These are phyloP conservation scores for Auricularia heimuer DNA, from an alignment of 768 basidiomycete species.

Conservation along the genomic window DNA sequence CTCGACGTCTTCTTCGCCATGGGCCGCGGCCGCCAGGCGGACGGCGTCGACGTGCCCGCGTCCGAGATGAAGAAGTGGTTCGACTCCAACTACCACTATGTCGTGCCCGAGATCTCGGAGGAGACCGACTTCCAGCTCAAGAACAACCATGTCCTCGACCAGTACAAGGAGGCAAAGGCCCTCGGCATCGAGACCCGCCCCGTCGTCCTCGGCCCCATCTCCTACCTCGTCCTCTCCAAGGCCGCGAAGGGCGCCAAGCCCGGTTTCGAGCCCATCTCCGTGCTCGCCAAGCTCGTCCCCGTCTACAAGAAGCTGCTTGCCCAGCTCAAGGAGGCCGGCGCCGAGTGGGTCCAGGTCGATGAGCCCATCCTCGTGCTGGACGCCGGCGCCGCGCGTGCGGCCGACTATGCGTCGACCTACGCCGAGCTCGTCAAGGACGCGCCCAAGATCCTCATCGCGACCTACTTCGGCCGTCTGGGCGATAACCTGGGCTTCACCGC, in stretches of 20 bases:
- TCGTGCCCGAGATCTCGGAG: slow-evolving; percentile 92
- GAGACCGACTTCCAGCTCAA: slow-evolving; percentile 88
- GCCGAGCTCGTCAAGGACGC: slow-evolving; percentile 69
- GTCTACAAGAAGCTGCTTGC: slow-evolving; percentile 84
- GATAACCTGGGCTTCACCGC: slow-evolving; percentile 79
- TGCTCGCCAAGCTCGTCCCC: slow-evolving; percentile 82
- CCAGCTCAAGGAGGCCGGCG: slow-evolving; percentile 89
- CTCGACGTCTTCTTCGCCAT: slow-evolving; percentile 98
- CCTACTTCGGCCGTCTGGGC: slow-evolving; percentile 96
- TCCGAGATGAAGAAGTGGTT: slow-evolving; percentile 99
- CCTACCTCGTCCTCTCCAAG: slow-evolving; percentile 92
- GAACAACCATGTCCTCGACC: slow-evolving; percentile 90
- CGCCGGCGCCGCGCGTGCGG: slow-evolving; percentile 62
- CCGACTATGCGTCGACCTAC: slow-evolving; percentile 74
- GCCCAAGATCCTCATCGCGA: slow-evolving; percentile 88
- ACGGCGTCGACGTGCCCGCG: slow-evolving; percentile 90
- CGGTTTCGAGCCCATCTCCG: slow-evolving; percentile 83
- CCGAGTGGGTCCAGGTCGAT: slow-evolving; percentile 90
- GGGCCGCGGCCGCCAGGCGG: slow-evolving; percentile 95
- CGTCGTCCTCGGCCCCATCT: slow-evolving; percentile 89
- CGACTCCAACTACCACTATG: slow-evolving; percentile 98
- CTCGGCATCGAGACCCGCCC: slow-evolving; percentile 87
- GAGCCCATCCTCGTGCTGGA: slow-evolving; percentile 96
- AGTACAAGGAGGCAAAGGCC: slow-evolving; percentile 90
- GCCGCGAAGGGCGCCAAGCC: slow-evolving; percentile 71